Conservation (phyloP, 1,284 basidiomycete genomes). For the Sutorius eximius region DNA sequence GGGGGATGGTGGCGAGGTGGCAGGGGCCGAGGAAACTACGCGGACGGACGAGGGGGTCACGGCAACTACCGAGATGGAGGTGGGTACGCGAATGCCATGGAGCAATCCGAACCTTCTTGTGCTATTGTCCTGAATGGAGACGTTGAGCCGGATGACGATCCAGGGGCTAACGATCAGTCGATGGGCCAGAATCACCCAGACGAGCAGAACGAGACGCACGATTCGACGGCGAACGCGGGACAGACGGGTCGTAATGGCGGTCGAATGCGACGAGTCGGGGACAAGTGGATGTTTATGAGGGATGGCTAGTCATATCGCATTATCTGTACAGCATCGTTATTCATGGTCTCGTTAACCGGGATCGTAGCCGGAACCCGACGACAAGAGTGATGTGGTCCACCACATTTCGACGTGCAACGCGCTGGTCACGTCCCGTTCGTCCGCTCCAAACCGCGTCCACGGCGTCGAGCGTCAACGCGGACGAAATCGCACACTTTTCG, state of each 20-base stretch:
- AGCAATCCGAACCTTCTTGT: conserved; percentile 40
- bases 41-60: conserved; percentile 35
- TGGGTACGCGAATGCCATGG: conserved; percentile 32
- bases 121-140: conserved; percentile 57
- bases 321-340: conserved; percentile 27
- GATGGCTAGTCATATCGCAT: conserved; percentile 27
- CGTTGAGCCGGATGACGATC: conserved; percentile 14
- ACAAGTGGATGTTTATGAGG: conserved; percentile 70
- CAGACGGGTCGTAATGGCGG: conserved; percentile 42
- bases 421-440: conserved; percentile 9
- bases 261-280: conserved; percentile 69
- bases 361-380: too few relatives aligned
- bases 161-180: conserved; percentile 7
- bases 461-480: conserved; percentile 58
- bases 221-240: not conserved
- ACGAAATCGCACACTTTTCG: conserved; percentile 93
- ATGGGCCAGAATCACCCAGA: conserved; percentile 4
- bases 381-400: conserved; percentile 18
- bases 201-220: conserved; percentile 1
- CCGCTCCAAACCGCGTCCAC: conserved; percentile 26
- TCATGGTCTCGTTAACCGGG: too few relatives aligned
- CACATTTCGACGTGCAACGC: conserved; percentile 19
- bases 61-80: conserved; percentile 38
- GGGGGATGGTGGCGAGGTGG: conserved; percentile 22
- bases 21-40: conserved; percentile 39